Base-by-base conservation (phyloP, 306 rosid species). In the Clitoria ternatea region DNA sequence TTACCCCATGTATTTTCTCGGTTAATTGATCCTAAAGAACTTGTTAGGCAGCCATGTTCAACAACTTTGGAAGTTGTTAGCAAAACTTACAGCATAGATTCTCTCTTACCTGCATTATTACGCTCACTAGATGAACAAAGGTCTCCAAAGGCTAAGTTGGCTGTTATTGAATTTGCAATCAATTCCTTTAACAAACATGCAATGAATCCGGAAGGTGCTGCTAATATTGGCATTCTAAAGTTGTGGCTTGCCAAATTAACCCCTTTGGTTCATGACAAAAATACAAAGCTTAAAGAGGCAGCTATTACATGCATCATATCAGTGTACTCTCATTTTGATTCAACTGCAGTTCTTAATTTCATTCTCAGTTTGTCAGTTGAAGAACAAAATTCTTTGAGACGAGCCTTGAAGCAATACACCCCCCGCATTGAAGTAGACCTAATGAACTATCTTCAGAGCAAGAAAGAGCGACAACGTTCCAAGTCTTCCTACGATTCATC, bases 371-470 rank as follows among this genome's bases (percentile, higher is more conserved):
- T 95, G 78, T 89, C 99, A 18, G 96, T 95, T 79, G 99, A 95
- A 79, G 99, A 95, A 64, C 99, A 95, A 69, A 95, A 91, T 89
- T 85, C 91, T 43, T 72, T 95, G 86, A 87, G 99, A 84, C 92
- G 99, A 74, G 97, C 99, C 42, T 85, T 95, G 29, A 95, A 95
- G 77, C 99, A 95, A 70, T 73, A 77, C 56, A 95, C 99, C 57
- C 99, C 99, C 77, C 99, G 99, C 79, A 95, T 95, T 69, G 99
- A 95, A 83, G 99, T 95, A 66, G 99, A 95, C 83, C 85, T 95
- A 57, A 82, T 95, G 88, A 95, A 84, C 87, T 95, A 81, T 75
- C 70, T 95, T 72, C 99, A 95, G 81, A 95, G 60, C 86, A 95
- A 95, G 91, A 95, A 86, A 85, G 99, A 91, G 44, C 83, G 96